Evolutionary conservation across 106 monocot species (phyloP), one percentile per base, ranked within the genome.

Genomic region (Triglochin maritima): DNA sequence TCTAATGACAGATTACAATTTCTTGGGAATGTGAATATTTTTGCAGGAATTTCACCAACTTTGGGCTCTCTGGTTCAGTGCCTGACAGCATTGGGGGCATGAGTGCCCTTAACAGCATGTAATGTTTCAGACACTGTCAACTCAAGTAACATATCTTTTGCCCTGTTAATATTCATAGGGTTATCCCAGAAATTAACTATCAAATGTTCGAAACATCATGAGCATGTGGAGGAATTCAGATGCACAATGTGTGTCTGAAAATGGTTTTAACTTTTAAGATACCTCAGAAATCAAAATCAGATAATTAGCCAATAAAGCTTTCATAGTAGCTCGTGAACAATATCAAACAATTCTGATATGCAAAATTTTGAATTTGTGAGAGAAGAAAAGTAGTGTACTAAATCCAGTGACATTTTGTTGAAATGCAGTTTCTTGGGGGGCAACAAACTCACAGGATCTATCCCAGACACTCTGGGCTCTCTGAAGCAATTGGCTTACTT

Each of bases 21-120:
- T 4, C 2, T 50, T 50, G 12, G n/a, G 14, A 4, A 17, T 61
- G 4, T 50, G 14, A 50, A 16, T 9, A 64, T 9, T 55, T 8
- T 45, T 48, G 59, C 70, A 89, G 89, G 72, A 82, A 85, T 46
- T 50, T 89, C 42, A 82, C 82, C 42, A 69, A 73, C 62, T 78
- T 44, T 46, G 75, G 75, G 47, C 41, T 85, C 16, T 69, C 74
- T 5, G 89, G 89, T 42, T 56, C 75, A 3, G 44, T 89, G 46
- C 77, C 85, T 49, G 69, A 77, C 15, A 74, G 51, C 51, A 63
- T 89, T 17, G 64, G 54, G 45, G 85, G 78, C n/a, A 62, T 89
- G 44, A 85, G 82, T 10, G 85, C 85, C 69, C 73, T 89, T 14
- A 42, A 63, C 17, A 75, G 56, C 71, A 85, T 89, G 89, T 89